A percentile compares a stretch with the other conserved stretches of the same genome.
These are phyloP conservation scores for Candida ovalis DNA, from an alignment of 805 yeast species.

Conservation along the genomic window DNA sequence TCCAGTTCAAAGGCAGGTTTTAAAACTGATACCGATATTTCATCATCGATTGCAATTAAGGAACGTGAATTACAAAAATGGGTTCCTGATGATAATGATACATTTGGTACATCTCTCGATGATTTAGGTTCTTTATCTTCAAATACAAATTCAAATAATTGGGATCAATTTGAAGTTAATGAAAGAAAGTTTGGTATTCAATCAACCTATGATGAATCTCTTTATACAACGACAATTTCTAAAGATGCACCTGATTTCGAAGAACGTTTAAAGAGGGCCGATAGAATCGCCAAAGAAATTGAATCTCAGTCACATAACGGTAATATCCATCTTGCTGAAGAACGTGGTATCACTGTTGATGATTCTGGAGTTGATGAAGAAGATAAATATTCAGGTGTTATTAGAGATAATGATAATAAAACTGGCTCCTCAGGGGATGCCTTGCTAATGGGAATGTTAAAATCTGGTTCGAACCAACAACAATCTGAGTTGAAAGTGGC, in stretches of 20 bases:
- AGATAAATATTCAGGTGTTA: conserved; percentile 92
- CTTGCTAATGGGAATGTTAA: conserved; percentile 27
- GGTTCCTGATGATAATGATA: conserved; percentile 60
- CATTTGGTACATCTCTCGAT: conserved; percentile 20
- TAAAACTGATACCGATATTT: conserved; percentile 84
- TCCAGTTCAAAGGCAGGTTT: conserved; percentile 34
- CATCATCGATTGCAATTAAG: conserved; percentile 42
- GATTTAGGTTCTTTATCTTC: conserved; percentile 4
- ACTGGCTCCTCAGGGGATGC: conserved; percentile 18
- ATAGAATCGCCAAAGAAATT: conserved; percentile 76
- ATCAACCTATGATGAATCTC: conserved; percentile 78
- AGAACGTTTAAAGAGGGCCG: conserved; percentile 66
- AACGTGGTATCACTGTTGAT: conserved; percentile 73
- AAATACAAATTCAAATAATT: conserved; percentile 35
- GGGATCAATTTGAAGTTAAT: conserved; percentile 97
- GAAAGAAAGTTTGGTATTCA: conserved; percentile 84
- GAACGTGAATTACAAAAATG: conserved; percentile 81
- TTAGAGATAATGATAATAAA: conserved; percentile 42
- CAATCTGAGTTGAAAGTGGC: conserved; percentile 22
- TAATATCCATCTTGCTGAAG: conserved; percentile 85
- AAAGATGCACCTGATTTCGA: conserved; percentile 69
- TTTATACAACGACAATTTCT: conserved; percentile 78
- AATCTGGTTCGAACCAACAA: conserved; percentile 17
- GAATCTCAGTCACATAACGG: conserved; percentile 61
- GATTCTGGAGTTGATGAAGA: conserved; percentile 93